Evolutionary conservation across 148 eudicot genomes (phyloP).

Genomic region (Hydrangea macrophylla): DNA sequence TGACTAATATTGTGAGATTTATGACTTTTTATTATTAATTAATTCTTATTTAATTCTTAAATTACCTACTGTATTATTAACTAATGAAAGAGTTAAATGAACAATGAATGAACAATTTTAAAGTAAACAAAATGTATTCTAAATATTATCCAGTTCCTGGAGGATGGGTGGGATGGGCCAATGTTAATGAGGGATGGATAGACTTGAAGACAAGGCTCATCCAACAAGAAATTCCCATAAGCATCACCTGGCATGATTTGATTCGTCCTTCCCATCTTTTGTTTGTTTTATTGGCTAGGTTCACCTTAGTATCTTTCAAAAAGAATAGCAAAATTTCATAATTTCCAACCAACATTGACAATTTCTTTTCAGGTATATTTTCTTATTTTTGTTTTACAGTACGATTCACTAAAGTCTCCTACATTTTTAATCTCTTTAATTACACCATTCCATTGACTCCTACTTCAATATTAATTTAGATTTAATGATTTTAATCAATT

Average conservation of each 20-base stretch:
- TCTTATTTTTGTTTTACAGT: conserved; percentile 11
- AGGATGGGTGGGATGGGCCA: conserved; percentile 18
- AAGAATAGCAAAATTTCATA: neutral
- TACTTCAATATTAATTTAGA: too few relatives aligned
- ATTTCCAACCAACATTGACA: conserved; percentile 21
- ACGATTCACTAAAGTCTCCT: neutral
- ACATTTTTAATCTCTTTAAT: too few relatives aligned
- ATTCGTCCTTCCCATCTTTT: conserved; percentile 17
- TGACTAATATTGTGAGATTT: too few relatives aligned
- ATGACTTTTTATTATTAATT: too few relatives aligned
- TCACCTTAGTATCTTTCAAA: too few relatives aligned
- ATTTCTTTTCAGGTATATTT: conserved; percentile 33
- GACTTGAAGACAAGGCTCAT: conserved; percentile 16
- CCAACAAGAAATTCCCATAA: conserved; percentile 14
- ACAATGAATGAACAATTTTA: too few relatives aligned
- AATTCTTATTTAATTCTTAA: too few relatives aligned
- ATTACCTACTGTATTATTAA: too few relatives aligned
- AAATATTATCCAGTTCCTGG: conserved; percentile 13
- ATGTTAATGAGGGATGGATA: conserved; percentile 33
- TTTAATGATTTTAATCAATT: too few relatives aligned
- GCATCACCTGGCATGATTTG: conserved; percentile 16
- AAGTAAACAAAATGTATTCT: too few relatives aligned
- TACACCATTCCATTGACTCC: too few relatives aligned
- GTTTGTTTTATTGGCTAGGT: conserved; percentile 18
- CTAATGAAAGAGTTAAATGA: too few relatives aligned